Base-by-base conservation (phyloP, 768 basidiomycete genomes). In the Phallus indusiatus region DNA sequence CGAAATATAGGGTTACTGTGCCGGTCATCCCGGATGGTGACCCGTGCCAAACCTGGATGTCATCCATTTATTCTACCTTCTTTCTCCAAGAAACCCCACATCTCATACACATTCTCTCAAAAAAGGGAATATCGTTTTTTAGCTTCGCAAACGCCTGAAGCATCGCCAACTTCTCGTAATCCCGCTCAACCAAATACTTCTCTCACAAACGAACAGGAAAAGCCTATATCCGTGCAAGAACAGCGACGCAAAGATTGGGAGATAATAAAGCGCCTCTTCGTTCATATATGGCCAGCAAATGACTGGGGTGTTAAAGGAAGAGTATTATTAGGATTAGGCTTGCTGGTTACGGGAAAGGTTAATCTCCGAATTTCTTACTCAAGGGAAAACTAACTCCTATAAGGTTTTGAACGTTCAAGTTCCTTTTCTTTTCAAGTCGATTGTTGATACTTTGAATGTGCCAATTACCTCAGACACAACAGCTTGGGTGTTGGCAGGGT, bases 401-500 rank as follows among this genome's bases (percentile, higher is more conserved):
- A 57, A 94, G 93, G 73, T 96, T 48, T 73, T 97, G 59, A 99
- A 97, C 69, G 96, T 99, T 0, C 95, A 98, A 78, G 94, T 99
- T n/a, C 96, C 96, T 0, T 81, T 91, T 64, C 75, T 98, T 61
- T 99, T 99, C 81, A 98, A 97, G 72, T 72, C 78, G 24, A 81
- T 99, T 47, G 84, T 99, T 55, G 95, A 99, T 69, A 72, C 89
- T 1, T 76, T 99, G 62, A 96, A 97, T 66, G 76, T 98, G 34
- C 84, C 88, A 24, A 76, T 96, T 35, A 81, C 86, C 12, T 72
- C 83, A 12, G 69, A 77, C 7, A 81, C 86, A 5, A 93, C 94
- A 0, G 92, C 90, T 2, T 95, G 93, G 90, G 78, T 94, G 2
- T 75, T 99, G 21, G 92, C 87, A 0, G 96, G 96, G n/a, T 83